Evolutionary conservation across 1,139 yeast species (phyloP), one percentile per base, ranked within the genome.

Genomic region (Kodamaea fungicola): DNA sequence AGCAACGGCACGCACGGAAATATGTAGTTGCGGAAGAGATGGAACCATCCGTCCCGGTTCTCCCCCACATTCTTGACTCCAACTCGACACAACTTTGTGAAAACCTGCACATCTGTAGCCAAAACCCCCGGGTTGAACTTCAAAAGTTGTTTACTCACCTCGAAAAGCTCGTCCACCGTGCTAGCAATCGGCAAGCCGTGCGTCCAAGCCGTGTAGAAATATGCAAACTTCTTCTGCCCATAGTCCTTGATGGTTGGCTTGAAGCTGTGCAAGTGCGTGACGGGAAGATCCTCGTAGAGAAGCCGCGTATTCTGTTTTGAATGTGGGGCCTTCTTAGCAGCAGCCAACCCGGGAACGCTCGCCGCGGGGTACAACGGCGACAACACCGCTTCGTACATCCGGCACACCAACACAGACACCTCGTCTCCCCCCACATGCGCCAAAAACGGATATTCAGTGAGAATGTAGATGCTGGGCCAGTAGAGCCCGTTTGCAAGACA

Each of bases 1-100:
- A 83, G 57, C 9, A 80, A 60, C 0, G 92, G 73, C 22, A 87
- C 66, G 0, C 83, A 71, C 0, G 95, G 95, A 33, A 86, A 73
- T 2, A 92, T 65, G 47, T 71, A 82, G 44, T 78, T 75, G 46
- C 96, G 73, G 48, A 75, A 74, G 49, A 74, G 83, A 34, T 74
- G 73, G 40, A 80, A 67, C 88, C 95, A 84, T 26, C 55, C 57
- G 0, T 62, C 55, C 9, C 33, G 22, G 21, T 48, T 59, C 28
- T 51, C 57, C 12, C 53, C 43, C 1, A 44, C 42, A 7, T 43
- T 36, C 3, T 38, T 32, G 2, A 57, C 49, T 3, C 78, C 81
- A 23, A 87, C 72, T 29, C 85, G 76, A 44, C 89, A 77, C 1
- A 90, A 42, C 47, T 82, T 79, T 8, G 76, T 62, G 27, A 85